Evolutionary conservation across 1,284 basidiomycete genomes (phyloP), one percentile per base, ranked within the genome.

Genomic region (Hypsizygus ulmarius): DNA sequence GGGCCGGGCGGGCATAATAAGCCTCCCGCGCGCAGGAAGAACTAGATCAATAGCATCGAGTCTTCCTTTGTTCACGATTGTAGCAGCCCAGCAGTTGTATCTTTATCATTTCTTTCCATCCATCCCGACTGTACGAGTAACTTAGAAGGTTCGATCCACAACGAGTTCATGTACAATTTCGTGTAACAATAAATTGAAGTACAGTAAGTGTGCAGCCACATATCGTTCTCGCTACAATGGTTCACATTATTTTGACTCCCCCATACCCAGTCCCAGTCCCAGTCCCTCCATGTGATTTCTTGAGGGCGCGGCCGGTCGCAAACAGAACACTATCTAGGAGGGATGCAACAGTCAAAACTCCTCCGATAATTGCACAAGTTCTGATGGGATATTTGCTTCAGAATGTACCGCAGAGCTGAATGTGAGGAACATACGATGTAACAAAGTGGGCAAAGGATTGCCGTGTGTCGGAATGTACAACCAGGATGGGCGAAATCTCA

Each of bases 401-500:
- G 39, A 30, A n/a, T 48, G 21, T 15, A 10, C 7, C n/a, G 4
- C n/a, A 53, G 37, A 46, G 18, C 35, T 32, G 14, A 21, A 27
- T 11, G 11, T 6, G 34, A 29, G 25, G 30, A 33, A 79, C 92
- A 65, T 59, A 94, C 89, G 93, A 96, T 30, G 94, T 97, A 33
- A 98, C 70, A 77, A 99, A 98, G 70, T 98, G 97, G 5, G 95
- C 93, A 64, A 99, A 95, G 1, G 91, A 91, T 69, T 97, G 93
- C 49, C 93, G 81, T 33, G 80, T 87, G 65, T 97, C 94, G n/a
- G 81, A 79, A 63, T 97, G 93, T 16, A 93, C 85, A 39, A 97
- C 87, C 47, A 91, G 84, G 63, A 97, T 92, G 1, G 94, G 95
- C n/a, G 93, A 96, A 63, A 99, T 98, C 65, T 99, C 97, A 66